A percentile compares a stretch with the other conserved stretches of the same genome.
Evolutionary conservation across 768 basidiomycete genomes (phyloP).

Genomic region (Leucocoprinus leucothites): DNA sequence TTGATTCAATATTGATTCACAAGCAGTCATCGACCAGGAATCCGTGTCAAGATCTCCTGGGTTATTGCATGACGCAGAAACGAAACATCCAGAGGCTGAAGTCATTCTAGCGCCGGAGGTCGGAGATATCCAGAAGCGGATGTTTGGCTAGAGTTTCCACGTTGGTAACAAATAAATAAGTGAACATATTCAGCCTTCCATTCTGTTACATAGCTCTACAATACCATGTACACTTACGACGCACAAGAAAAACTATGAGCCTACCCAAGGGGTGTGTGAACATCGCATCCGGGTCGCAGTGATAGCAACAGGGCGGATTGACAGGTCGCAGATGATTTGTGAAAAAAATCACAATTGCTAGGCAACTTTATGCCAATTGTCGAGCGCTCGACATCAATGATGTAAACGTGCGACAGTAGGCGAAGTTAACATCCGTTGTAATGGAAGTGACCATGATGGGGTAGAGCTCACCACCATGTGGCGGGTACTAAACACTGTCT

Average conservation of each 20-base stretch:
- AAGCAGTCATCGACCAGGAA: background rate
- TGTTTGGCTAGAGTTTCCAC: background rate
- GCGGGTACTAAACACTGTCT: background rate
- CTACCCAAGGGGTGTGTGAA: background rate
- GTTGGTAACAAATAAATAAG: conserved; percentile 5
- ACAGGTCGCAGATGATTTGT: background rate
- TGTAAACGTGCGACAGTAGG: background rate
- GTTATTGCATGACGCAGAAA: background rate
- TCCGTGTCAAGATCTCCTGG: background rate
- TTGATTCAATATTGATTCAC: background rate
- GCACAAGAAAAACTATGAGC: too few species aligned
- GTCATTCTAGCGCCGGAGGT: background rate
- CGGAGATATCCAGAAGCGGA: conserved; percentile 1
- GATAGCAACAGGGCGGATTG: background rate
- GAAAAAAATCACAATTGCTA: conserved; percentile 5
- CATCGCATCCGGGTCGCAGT: background rate
- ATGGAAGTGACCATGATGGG: background rate
- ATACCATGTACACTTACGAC: too few species aligned
- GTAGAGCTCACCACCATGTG: background rate
- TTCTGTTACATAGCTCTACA: background rate
- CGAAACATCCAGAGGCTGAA: background rate
- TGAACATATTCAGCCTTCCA: background rate
- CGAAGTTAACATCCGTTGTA: too few species aligned
- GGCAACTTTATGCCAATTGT: conserved; percentile 4
- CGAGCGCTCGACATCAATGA: conserved; percentile 1